A percentile compares a stretch with the other conserved stretches of the same genome.
phyloP scores from a whole-genome alignment of 108 stramenopile species.

The Nitzschia inconspicua region DNA sequence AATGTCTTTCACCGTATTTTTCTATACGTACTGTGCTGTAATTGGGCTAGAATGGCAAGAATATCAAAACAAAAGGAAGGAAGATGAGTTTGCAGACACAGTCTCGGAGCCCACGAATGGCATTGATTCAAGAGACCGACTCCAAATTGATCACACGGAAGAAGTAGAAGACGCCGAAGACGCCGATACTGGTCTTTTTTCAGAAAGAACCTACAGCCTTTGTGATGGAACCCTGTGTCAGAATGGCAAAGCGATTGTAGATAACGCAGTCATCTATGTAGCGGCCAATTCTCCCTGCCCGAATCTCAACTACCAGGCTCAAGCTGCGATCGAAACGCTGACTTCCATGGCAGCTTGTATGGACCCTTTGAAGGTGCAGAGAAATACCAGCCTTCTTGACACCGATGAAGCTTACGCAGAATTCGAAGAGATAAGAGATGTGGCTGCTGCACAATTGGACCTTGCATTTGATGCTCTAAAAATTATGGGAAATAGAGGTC shows the following conservation, averaged over 20 bases:
- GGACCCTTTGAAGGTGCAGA: background rate
- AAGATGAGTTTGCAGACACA: slow-evolving; percentile 7
- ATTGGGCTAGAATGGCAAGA: slow-evolving; percentile 68
- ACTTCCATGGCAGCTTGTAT: slow-evolving; percentile 11
- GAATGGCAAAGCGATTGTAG: background rate
- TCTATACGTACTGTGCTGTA: slow-evolving; percentile 63
- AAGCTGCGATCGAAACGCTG: slow-evolving; percentile 18
- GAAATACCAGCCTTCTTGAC: slow-evolving; percentile 23
- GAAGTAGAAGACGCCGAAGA: background rate
- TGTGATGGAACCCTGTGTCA: slow-evolving; percentile 9
- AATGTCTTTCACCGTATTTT: slow-evolving; percentile 78
- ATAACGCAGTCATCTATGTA: slow-evolving; percentile 13
- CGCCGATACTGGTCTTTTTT: background rate
- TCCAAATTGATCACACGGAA: background rate
- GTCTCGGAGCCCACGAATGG: background rate
- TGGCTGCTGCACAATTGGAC: slow-evolving; percentile 81
- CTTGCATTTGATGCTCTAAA: slow-evolving; percentile 72
- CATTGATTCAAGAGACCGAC: background rate
- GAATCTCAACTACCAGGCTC: slow-evolving; percentile 21
- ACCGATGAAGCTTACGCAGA: slow-evolving; percentile 38
- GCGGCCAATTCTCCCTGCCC: slow-evolving; percentile 25
- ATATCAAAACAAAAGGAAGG: slow-evolving; percentile 25
- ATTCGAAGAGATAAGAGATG: slow-evolving; percentile 68
- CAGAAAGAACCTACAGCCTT: slow-evolving; percentile 6
- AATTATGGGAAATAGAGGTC: slow-evolving; percentile 56